These are phyloP conservation scores for Neurospora cerealis DNA, from an alignment of 495 filamentous ascomycete species.

Conservation along the genomic window DNA sequence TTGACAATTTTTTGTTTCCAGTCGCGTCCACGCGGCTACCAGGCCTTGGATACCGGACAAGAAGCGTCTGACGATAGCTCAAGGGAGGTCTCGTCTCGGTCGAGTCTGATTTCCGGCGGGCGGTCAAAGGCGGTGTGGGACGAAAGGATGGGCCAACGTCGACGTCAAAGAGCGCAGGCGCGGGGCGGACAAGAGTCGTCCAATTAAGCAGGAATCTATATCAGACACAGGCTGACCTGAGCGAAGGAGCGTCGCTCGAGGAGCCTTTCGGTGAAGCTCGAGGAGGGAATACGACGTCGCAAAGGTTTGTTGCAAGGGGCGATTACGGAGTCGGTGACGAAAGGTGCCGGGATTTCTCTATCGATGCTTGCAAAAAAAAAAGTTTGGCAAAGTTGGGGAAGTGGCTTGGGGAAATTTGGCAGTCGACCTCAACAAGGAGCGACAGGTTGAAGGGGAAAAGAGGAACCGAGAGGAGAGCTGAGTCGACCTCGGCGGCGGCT, in stretches of 20 bases:
- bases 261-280: constrained; percentile 2
- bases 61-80: neutral
- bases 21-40: constrained; percentile 7
- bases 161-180: constrained; percentile 1
- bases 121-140: constrained; percentile 2
- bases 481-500: neutral
- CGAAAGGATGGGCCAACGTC: constrained; percentile 1
- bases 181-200: neutral
- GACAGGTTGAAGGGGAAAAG: neutral
- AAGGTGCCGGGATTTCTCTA: neutral
- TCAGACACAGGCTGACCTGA: neutral
- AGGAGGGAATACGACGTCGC: constrained; percentile 1
- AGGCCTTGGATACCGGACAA: constrained; percentile 5
- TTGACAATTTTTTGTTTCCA: neutral
- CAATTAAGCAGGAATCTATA: constrained; percentile 11
- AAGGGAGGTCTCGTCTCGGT: constrained; percentile 1
- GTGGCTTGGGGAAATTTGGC: neutral
- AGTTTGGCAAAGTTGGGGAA: neutral
- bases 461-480: neutral
- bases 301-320: constrained; percentile 1
- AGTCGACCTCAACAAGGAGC: neutral
- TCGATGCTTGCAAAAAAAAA: neutral
- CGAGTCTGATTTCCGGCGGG: neutral
- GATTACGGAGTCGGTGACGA: neutral
- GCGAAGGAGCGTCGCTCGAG: constrained; percentile 15